Base-by-base conservation (phyloP, 1,284 basidiomycete genomes). In the Cystobasidium pallidum region DNA sequence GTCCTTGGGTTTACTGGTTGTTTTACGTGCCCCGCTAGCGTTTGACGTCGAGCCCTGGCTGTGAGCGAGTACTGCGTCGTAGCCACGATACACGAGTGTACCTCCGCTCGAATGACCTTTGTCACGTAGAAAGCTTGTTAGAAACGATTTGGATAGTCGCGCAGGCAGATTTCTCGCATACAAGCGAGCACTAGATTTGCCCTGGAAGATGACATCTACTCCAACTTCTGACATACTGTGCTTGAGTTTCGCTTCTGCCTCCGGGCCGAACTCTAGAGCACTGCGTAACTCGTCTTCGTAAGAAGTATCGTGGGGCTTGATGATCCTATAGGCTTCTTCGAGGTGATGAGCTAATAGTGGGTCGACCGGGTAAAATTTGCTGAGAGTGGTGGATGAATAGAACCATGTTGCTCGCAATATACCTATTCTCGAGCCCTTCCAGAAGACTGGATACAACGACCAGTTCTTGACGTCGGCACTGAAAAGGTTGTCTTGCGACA, bases 341-440 rank as follows among this genome's bases (percentile, higher is more conserved):
- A 83, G 77, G 17, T 80, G 78, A 0, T 73, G 58, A 6, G 81
- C 77, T 1, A 83, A 76, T 0, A 75, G 74, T 2, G 75, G 73
- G 54, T 80, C 79, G 66, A 79, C 77, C 15, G 79, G 78, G 62
- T 77, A 77, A 11, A 74, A 75, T 62, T 79, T 79, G 47, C 76
- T 61, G 15, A 68, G 76, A 1, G 72, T 74, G 19, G 76, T 72
- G 2, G 77, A 74, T 1, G 79, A 78, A 73, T 82, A 82, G 77
- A 82, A 82, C 81, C 81, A 82, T 2, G 78, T 80, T 0, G 78
- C 78, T 1, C 78, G 76, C 58, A 75, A 55, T 26, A 58, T 62
- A 2, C 80, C 76, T 15, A 82, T 78, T 28, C 77, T 75, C 52
- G 82, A 76, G 15, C 81, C 81, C 61, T 78, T 78, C 81, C 80